Evolutionary conservation across 2,329 filamentous ascomycete genomes (phyloP), one percentile per base, ranked within the genome.

Genomic region (Pyrenophora teres): DNA sequence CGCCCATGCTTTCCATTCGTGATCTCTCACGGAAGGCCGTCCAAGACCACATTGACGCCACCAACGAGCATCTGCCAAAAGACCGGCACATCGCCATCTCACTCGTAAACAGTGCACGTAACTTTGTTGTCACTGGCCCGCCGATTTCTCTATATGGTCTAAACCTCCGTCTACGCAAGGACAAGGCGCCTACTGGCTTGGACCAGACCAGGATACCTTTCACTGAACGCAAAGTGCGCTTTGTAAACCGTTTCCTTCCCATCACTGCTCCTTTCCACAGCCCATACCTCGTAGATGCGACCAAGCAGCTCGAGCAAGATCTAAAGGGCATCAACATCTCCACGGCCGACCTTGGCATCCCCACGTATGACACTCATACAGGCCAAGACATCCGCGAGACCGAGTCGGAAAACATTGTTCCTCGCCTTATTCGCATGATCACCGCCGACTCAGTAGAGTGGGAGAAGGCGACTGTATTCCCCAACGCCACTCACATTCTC

Each of bases 261-360:
- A 99, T 99, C 74, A 97, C 93, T 1, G 92, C 94, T 8, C 95
- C 94, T 4, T 99, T 99, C 83, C 94, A 99, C 81, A 99, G 94
- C 82, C 88, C 91, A 55, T 97, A 97, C 72, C 85, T 99, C 13
- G 80, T 83, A 19, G 87, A 92, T 61, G 93, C 94, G 2, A 91
- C 89, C 21, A 83, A 87, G 54, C 82, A 92, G 64, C 91, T 99
- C 56, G 84, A 92, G 48, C 87, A 93, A 65, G 95, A 99, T 71
- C 81, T 99, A 56, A 90, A 90, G 74, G 84, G 92, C 61, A 80
- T 97, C 60, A 78, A 82, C 46, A 93, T 97, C 49, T 83, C 90
- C 47, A 83, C 86, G 49, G 83, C 83, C 49, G 83, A 84, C 31
- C 82, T 99, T 15, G 88, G 83, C 30, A 93, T 97, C 49, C 85